phyloP scores from a whole-genome alignment of 2,329 filamentous ascomycete species.

The Stagonosporopsis vannaccii region DNA sequence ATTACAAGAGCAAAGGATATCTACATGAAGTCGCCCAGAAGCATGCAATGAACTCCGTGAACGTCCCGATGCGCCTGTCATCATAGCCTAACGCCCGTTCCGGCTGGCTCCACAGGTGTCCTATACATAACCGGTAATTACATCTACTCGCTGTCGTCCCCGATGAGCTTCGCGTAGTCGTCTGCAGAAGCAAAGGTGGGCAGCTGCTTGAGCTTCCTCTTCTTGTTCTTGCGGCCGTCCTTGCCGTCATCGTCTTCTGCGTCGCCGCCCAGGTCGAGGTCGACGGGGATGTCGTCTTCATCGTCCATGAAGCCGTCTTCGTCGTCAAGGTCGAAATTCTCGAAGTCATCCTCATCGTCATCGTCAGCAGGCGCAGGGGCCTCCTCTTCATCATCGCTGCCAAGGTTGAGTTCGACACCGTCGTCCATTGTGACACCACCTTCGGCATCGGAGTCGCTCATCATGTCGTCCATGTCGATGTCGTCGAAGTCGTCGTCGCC shows the following conservation, averaged over 20 bases:
- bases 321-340: slow-evolving; percentile 57
- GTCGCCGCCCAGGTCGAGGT: slow-evolving; percentile 53
- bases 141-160: slow-evolving; percentile 53
- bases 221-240: slow-evolving; percentile 65
- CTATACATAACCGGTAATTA: slow-evolving; percentile 18
- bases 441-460: slow-evolving; percentile 56
- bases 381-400: slow-evolving; percentile 57
- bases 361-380: slow-evolving; percentile 50
- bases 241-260: slow-evolving; percentile 53
- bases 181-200: slow-evolving; percentile 93
- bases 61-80: slow-evolving; percentile 20
- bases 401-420: slow-evolving; percentile 54
- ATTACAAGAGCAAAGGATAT: slow-evolving; percentile 45
- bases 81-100: slow-evolving; percentile 20
- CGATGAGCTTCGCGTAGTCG: slow-evolving; percentile 88
- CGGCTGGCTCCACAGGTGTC: slow-evolving; percentile 20
- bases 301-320: slow-evolving; percentile 63
- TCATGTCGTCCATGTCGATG: slow-evolving; percentile 56
- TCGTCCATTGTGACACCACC: slow-evolving; percentile 51
- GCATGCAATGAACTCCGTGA: slow-evolving; percentile 19
- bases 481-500: slow-evolving; percentile 65
- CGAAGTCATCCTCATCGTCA: slow-evolving; percentile 49
- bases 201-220: slow-evolving; percentile 84
- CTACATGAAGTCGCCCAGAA: slow-evolving; percentile 32
- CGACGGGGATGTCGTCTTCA: slow-evolving; percentile 62